Base-by-base conservation (phyloP, 345 rosid genomes). In the Arabidopsis suecica region DNA sequence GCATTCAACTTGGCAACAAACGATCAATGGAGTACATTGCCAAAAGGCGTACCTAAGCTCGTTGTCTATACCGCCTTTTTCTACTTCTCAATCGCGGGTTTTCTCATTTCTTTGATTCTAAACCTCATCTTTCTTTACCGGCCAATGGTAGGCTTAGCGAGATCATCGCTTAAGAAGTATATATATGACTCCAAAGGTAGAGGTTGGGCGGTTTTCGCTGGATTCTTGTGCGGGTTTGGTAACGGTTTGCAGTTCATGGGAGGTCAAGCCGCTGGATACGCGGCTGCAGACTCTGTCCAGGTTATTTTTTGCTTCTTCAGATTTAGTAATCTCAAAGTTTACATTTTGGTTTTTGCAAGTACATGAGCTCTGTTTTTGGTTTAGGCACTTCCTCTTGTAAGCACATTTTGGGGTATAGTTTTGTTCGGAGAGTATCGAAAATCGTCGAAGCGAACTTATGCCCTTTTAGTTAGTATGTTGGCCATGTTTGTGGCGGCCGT, bases 221-320 rank as follows among this genome's bases (percentile, higher is more conserved):
- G 97, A 2, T 77, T 91, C 37, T 70, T 93, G 8, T 93, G 93
- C 75, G 97, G 96, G 1, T 82, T 91, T 38, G 97, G 97, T 7
- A 90, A 90, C 2, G 98, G 96, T 74, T 88, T 89, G 36, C 93
- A 89, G 77, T 93, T 93, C 44, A 90, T 90, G 90, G 94, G 93
- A 3, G 98, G 98, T 63, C 91, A 91, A 79, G 96, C 98, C 14
- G 91, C 93, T 56, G 97, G 96, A 25, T 93, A 93, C 70, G 98
- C 96, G 1, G 97, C 97, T 0, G 93, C 98, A 45, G 92, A 88
- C 77, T 86, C 92, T 18, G 93, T 91, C 44, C 98, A 88, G 88
- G 93, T 87, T 74, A 30, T 81, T 74, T 32, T 50, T 64, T 48
- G 2, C 9, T 32, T 11, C 13, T 23, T 23, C 14, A 16, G 6